Percentiles rank a stretch among this genome's conserved stretches.
Evolutionary conservation across 371 early-diverging fungal genomes (phyloP).

Genomic region (Rhizopus microsporus): DNA sequence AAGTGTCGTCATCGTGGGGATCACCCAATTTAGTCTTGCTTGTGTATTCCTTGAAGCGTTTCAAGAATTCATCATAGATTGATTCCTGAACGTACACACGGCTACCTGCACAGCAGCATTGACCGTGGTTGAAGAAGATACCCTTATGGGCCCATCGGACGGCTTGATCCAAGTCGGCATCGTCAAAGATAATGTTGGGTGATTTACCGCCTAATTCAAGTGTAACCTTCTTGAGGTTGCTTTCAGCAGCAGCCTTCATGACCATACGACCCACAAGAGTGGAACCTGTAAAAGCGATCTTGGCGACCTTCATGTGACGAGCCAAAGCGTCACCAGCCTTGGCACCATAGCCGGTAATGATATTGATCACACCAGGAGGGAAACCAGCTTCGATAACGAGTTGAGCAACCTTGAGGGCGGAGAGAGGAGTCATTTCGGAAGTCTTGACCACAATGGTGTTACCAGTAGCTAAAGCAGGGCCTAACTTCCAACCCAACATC

Average conservation of each 20-base stretch:
- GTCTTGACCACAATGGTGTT: conserved; percentile 84
- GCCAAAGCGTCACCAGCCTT: conserved; percentile 45
- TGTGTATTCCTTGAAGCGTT: conserved; percentile 62
- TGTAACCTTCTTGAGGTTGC: conserved; percentile 76
- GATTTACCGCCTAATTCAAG: conserved; percentile 87
- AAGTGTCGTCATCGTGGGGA: conserved; percentile 53
- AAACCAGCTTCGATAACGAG: conserved; percentile 55
- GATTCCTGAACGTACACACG: conserved; percentile 81
- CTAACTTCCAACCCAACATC: conserved; percentile 82
- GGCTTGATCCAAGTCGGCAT: conserved; percentile 78
- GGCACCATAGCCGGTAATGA: conserved; percentile 55
- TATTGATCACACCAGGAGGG: conserved; percentile 74
- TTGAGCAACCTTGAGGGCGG: conserved; percentile 51
- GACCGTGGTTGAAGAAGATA: conserved; percentile 84
- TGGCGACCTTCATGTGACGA: conserved; percentile 47
- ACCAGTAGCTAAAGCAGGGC: conserved; percentile 88
- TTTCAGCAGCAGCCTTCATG: conserved; percentile 60
- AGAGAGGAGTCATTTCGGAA: conserved; percentile 72
- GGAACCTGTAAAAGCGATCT: conserved; percentile 69
- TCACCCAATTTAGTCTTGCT: conserved; percentile 61
- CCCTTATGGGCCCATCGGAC: conserved; percentile 72
- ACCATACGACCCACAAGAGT: conserved; percentile 58
- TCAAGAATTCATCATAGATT: conserved; percentile 75
- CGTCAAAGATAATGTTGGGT: conserved; percentile 88
- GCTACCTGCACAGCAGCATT: conserved; percentile 82